A percentile compares a stretch with the other conserved stretches of the same genome.
Evolutionary conservation across 306 rosid species (phyloP).

Genomic region (Malus fusca): DNA sequence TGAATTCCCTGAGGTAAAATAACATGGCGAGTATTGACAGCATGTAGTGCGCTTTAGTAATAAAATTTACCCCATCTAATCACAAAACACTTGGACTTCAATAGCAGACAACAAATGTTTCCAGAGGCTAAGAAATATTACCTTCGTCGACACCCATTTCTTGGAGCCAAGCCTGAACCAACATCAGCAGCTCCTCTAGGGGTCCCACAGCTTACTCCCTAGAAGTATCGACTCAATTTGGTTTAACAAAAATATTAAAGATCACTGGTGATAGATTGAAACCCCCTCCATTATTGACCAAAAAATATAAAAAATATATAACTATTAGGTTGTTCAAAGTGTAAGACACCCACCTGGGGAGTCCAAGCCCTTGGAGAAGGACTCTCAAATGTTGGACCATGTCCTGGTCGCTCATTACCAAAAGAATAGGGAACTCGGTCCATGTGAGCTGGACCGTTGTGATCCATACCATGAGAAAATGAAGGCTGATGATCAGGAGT

Average conservation of each 20-base stretch:
- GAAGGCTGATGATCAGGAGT: conserved; percentile 50
- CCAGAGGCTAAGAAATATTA: conserved; percentile 8
- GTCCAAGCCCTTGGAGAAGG: conserved; percentile 75
- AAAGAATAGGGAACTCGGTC: conserved; percentile 60
- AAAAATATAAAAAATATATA: not conserved
- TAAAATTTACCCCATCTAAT: not conserved
- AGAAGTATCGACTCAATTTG: conserved; percentile 20
- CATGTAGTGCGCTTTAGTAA: not conserved
- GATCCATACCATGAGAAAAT: conserved; percentile 43
- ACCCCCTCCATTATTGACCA: not conserved
- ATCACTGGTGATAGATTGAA: not conserved
- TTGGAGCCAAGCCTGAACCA: conserved; percentile 35
- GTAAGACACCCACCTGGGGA: conserved; percentile 39
- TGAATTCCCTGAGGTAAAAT: not conserved
- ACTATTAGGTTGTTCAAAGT: conserved; percentile 3
- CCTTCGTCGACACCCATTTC: conserved; percentile 56
- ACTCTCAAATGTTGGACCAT: conserved; percentile 37
- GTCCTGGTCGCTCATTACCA: conserved; percentile 41
- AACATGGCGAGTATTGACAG: not conserved
- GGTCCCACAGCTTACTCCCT: conserved; percentile 53
- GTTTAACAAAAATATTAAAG: not conserved
- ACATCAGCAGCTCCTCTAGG: conserved; percentile 47
- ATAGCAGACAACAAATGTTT: not conserved
- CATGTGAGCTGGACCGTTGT: conserved; percentile 46
- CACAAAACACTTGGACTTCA: not conserved